Evolutionary conservation across 441 rosid species (phyloP).

Genomic region (Flueggea neowawraea): DNA sequence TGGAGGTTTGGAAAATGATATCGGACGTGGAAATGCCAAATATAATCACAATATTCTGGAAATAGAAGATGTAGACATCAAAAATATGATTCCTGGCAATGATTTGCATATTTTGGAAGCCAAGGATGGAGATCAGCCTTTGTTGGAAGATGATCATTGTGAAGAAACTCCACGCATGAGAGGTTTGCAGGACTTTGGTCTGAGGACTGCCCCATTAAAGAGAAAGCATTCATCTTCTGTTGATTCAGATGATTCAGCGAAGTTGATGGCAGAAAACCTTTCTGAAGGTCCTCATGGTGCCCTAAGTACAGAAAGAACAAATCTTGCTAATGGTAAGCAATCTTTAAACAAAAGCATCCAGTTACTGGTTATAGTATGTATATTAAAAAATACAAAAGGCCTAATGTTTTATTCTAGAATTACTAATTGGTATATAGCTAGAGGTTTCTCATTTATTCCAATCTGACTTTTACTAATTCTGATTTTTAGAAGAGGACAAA

Average conservation of each 20-base stretch:
- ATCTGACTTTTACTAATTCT: slow-evolving; percentile 28
- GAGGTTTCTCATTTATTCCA: slow-evolving; percentile 15
- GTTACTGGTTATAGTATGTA: slow-evolving; percentile 3
- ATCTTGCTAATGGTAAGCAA: slow-evolving; percentile 52
- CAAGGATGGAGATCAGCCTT: slow-evolving; percentile 38
- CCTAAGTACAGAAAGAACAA: slow-evolving; percentile 41
- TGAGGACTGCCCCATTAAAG: slow-evolving; percentile 51
- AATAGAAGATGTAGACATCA: slow-evolving; percentile 25
- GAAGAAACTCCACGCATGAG: slow-evolving; percentile 76
- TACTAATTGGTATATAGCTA: slow-evolving; percentile 13
- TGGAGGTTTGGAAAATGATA: slow-evolving; percentile 37
- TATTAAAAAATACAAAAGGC: background rate
- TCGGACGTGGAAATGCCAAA: slow-evolving; percentile 30
- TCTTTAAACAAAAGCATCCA: slow-evolving; percentile 16
- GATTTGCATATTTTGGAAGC: slow-evolving; percentile 21
- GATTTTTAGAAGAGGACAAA: slow-evolving; percentile 56
- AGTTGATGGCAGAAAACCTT: slow-evolving; percentile 37
- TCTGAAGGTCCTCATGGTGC: slow-evolving; percentile 43
- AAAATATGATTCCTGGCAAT: slow-evolving; percentile 29
- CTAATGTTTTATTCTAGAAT: slow-evolving; percentile 17
- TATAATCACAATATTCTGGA: slow-evolving; percentile 21
- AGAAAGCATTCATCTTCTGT: slow-evolving; percentile 45
- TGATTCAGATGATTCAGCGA: slow-evolving; percentile 42
- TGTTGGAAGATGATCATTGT: slow-evolving; percentile 42
- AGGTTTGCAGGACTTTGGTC: slow-evolving; percentile 86